These are phyloP conservation scores for Calcarisporium arbuscula DNA, from an alignment of 2,329 filamentous ascomycete genomes.

Conservation along the genomic window DNA sequence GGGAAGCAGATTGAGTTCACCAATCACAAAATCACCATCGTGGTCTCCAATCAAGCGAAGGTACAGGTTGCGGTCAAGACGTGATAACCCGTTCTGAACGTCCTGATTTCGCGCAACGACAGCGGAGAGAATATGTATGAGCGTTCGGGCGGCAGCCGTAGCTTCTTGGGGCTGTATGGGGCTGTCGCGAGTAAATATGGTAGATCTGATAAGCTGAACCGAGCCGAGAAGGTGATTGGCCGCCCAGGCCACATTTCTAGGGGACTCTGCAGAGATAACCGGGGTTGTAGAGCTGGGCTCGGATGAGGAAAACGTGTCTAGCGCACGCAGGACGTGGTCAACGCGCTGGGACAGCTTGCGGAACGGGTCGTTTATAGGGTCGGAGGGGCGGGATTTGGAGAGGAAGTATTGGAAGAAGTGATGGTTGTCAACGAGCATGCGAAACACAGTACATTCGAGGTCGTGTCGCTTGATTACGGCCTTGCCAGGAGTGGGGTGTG, in stretches of 20 bases:
- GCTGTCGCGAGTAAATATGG: slow-evolving; percentile 30
- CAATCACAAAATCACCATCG: slow-evolving; percentile 38
- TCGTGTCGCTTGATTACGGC: slow-evolving; percentile 37
- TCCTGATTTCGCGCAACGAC: slow-evolving; percentile 37
- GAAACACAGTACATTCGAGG: slow-evolving; percentile 44
- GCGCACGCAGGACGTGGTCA: slow-evolving; percentile 37
- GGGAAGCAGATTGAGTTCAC: slow-evolving; percentile 35
- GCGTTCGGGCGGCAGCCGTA: slow-evolving; percentile 38
- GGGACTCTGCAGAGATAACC: slow-evolving; percentile 21
- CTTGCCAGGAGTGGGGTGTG: slow-evolving; percentile 19
- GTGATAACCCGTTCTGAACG: slow-evolving; percentile 14
- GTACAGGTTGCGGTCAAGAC: slow-evolving; percentile 40
- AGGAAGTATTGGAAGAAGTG: slow-evolving; percentile 49
- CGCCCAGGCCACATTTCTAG: slow-evolving; percentile 41
- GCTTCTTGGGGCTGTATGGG: slow-evolving; percentile 33
- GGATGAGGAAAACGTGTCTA: slow-evolving; percentile 22
- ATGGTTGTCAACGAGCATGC: slow-evolving; percentile 48
- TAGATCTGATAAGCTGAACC: slow-evolving; percentile 34
- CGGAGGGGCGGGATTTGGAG: slow-evolving; percentile 35
- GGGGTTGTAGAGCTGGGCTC: slow-evolving; percentile 1
- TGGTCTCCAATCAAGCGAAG: slow-evolving; percentile 38
- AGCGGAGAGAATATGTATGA: slow-evolving; percentile 41
- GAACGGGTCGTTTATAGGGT: slow-evolving; percentile 40
- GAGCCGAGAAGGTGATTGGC: slow-evolving; percentile 38
- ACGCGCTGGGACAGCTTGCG: slow-evolving; percentile 41